Base-by-base conservation (phyloP, 768 basidiomycete species). In the Infundibulicybe gibba region DNA sequence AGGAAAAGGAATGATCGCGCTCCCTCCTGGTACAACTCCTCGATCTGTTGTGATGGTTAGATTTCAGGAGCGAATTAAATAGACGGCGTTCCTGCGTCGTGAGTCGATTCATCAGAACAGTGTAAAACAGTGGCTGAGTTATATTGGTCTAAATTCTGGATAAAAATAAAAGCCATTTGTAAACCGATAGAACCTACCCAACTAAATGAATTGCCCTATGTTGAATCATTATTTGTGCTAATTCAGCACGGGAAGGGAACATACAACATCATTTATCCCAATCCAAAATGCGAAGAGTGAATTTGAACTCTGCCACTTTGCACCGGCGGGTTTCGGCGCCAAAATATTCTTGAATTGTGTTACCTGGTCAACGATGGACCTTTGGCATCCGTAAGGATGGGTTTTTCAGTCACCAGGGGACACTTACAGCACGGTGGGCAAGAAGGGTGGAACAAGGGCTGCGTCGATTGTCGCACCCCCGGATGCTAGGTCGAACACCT, bases 201-300 rank as follows among this genome's bases (percentile, higher is more conserved):
- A 25, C 54, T 54, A 43, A 66, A 77, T 1, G 76, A 74, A 51
- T 76, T 74, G 32, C 74, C 77, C 77, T 80, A 25, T 8, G 8
- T 25, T 25, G 25, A 8, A 25, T 50, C 56, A 50, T 49, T 52
- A 52, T 32, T 41, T 40, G 34, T 34, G 14, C 31, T 2, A 34
- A n/a, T n/a, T 10, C 5, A 37, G 20, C 11, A 0, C 4, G 43
- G 35, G 3, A n/a, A 21, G 30, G 6, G 25, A 47, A 64, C 74
- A 61, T 45, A 77, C 77, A 37, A 81, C 69, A 44, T 83, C 82
- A 50, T 85, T 84, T 48, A 84, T 84, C 2, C 82, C 82, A 43
- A 85, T 80, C 81, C 81, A 85, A 38, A 83, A 54, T 2, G 75
- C 74, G 59, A 85, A 84, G 4, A 84, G 61, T 30, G 76, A 65